Evolutionary conservation across 1,284 basidiomycete genomes (phyloP).

Genomic region (Leccinum pachyderme): DNA sequence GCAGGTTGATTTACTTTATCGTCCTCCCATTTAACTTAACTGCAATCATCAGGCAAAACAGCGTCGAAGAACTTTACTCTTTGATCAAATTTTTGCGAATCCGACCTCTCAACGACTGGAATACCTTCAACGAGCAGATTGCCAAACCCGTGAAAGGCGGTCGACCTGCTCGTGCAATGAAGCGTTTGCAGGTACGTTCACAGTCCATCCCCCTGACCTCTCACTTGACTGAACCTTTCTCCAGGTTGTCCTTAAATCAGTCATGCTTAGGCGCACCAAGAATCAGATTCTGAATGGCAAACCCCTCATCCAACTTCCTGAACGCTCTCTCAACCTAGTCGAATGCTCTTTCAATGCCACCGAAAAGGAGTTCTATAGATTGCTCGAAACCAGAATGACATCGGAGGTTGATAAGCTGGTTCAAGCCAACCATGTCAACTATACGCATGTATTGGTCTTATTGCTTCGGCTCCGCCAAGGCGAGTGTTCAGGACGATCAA

Average conservation of each 20-base stretch:
- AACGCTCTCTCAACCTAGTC: slow-evolving; percentile 70
- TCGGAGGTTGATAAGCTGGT: slow-evolving; percentile 73
- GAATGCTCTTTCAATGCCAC: slow-evolving; percentile 69
- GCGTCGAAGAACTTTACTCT: slow-evolving; percentile 86
- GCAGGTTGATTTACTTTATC: slow-evolving; percentile 42
- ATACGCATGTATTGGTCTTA: slow-evolving; percentile 83
- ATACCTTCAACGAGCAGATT: slow-evolving; percentile 77
- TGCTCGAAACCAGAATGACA: slow-evolving; percentile 75
- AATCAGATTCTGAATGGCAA: slow-evolving; percentile 82
- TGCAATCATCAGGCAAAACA: slow-evolving; percentile 66
- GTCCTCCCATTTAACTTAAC: neutral
- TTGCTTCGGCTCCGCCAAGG: slow-evolving; percentile 89
- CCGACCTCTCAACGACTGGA: slow-evolving; percentile 80
- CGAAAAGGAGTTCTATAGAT: slow-evolving; percentile 82
- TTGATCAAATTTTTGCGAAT: slow-evolving; percentile 88
- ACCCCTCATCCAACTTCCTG: slow-evolving; percentile 81
- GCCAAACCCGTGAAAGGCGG: slow-evolving; percentile 78
- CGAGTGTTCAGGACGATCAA: slow-evolving; percentile 31
- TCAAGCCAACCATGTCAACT: slow-evolving; percentile 58
- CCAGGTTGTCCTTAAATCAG: slow-evolving; percentile 76
- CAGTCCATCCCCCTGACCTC: neutral
- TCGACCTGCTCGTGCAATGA: slow-evolving; percentile 73
- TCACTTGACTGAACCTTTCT: neutral
- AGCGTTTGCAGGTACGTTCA: slow-evolving; percentile 67
- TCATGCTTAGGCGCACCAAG: slow-evolving; percentile 93